phyloP scores from a whole-genome alignment of 2,329 filamentous ascomycete species.

The Claviceps capensis region DNA sequence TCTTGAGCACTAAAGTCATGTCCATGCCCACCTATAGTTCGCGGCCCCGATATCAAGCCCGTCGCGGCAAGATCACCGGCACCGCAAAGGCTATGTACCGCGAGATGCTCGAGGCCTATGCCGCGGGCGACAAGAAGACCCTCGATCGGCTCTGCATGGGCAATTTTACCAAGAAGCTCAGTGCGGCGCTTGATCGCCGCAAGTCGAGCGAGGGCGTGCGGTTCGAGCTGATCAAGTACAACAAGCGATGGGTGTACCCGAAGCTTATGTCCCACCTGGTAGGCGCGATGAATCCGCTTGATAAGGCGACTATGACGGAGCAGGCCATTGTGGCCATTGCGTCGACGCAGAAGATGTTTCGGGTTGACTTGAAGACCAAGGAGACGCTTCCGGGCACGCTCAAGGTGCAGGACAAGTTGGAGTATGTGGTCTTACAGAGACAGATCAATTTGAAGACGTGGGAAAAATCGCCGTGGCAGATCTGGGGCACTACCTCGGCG shows the following conservation, averaged over 20 bases:
- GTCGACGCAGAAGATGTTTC: conserved; percentile 39
- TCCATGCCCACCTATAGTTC: conserved; percentile 32
- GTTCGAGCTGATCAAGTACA: conserved; percentile 44
- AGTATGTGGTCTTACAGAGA: conserved; percentile 51
- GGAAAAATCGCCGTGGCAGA: conserved; percentile 39
- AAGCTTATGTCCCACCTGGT: conserved; percentile 42
- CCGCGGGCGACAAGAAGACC: conserved; percentile 37
- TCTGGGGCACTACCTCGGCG: conserved; percentile 50
- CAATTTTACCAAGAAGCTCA: conserved; percentile 37
- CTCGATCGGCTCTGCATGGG: conserved; percentile 40
- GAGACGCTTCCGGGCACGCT: conserved; percentile 30
- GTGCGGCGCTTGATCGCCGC: conserved; percentile 39
- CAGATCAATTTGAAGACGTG: conserved; percentile 31
- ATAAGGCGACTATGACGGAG: conserved; percentile 24
- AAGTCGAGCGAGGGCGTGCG: conserved; percentile 27
- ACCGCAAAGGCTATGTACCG: conserved; percentile 46
- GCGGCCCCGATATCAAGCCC: conserved; percentile 29
- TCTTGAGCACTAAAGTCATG: conserved; percentile 26
- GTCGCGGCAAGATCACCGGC: conserved; percentile 29
- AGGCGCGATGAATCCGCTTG: conserved; percentile 29
- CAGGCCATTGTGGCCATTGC: conserved; percentile 47
- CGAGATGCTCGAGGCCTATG: conserved; percentile 48
- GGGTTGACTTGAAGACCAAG: conserved; percentile 24
- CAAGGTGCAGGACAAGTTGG: conserved; percentile 39
- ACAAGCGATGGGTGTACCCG: conserved; percentile 25